Conservation (phyloP, 768 basidiomycete genomes). For the Lentinula raphanica region DNA sequence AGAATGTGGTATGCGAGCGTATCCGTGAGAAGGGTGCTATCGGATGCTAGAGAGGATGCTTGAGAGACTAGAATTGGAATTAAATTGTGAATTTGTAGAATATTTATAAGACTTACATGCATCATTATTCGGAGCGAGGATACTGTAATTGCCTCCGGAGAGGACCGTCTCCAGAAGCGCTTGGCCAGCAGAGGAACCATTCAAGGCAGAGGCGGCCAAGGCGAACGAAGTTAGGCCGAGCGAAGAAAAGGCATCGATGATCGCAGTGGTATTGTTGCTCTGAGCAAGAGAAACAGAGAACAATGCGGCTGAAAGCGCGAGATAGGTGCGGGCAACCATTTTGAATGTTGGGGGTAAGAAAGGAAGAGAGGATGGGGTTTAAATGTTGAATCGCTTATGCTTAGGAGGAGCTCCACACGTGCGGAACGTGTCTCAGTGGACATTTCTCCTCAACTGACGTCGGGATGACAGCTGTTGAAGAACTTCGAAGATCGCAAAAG, state of each 20-base stretch:
- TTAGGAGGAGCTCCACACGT: not conserved
- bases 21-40: constrained; percentile 24
- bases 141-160: constrained; percentile 33
- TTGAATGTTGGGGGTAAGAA: not conserved
- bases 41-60: not conserved
- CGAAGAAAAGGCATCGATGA: constrained; percentile 32
- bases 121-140: constrained; percentile 65
- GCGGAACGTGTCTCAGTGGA: not conserved
- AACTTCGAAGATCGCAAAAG: too few relatives aligned
- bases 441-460: too few relatives aligned
- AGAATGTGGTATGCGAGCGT: constrained; percentile 47
- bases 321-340: constrained; percentile 2
- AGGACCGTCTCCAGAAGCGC: constrained; percentile 38
- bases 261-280: too few relatives aligned
- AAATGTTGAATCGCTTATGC: too few relatives aligned
- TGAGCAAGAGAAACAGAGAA: constrained; percentile 25
- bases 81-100: not conserved
- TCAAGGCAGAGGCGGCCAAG: constrained; percentile 32
- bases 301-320: constrained; percentile 15
- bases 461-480: too few relatives aligned
- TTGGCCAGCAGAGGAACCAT: constrained; percentile 37
- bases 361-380: not conserved
- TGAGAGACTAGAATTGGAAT: not conserved
- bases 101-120: too few relatives aligned
- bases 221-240: constrained; percentile 40